Conservation (phyloP, 1,284 basidiomycete genomes). For the Ustilago trichophora region DNA sequence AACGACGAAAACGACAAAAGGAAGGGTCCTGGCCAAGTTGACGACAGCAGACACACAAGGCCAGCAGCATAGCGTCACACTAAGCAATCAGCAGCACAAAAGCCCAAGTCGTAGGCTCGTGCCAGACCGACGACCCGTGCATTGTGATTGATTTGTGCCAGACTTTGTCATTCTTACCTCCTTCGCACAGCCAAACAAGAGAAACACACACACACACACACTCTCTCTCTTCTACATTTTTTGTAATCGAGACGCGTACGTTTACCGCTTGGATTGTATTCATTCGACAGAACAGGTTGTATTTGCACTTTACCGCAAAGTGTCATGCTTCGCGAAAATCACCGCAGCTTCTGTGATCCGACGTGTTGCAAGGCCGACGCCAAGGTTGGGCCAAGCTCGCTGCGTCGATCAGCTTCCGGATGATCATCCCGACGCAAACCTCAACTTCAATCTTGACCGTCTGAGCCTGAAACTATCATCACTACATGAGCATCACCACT, state of each 20-base stretch:
- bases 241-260: not conserved
- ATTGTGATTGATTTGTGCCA: not conserved
- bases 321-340: not conserved
- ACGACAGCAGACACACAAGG: not conserved
- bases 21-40: constrained; percentile 2
- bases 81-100: not conserved
- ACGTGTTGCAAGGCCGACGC: not conserved
- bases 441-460: not conserved
- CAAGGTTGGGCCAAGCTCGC: not conserved
- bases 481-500: too few species aligned
- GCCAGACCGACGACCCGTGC: constrained; percentile 1
- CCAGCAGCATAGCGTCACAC: not conserved
- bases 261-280: not conserved
- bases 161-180: not conserved
- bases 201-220: too few species aligned
- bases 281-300: not conserved
- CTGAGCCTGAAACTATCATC: not conserved
- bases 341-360: constrained; percentile 4
- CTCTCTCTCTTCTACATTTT: too few species aligned
- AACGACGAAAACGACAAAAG: not conserved
- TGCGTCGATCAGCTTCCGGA: constrained; percentile 3
- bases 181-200: not conserved
- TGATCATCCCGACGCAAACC: not conserved
- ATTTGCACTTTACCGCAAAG: not conserved
- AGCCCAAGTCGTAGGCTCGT: not conserved